Base-by-base conservation (phyloP, 1,284 basidiomycete species). In the Cystobasidiaceae sp. region DNA sequence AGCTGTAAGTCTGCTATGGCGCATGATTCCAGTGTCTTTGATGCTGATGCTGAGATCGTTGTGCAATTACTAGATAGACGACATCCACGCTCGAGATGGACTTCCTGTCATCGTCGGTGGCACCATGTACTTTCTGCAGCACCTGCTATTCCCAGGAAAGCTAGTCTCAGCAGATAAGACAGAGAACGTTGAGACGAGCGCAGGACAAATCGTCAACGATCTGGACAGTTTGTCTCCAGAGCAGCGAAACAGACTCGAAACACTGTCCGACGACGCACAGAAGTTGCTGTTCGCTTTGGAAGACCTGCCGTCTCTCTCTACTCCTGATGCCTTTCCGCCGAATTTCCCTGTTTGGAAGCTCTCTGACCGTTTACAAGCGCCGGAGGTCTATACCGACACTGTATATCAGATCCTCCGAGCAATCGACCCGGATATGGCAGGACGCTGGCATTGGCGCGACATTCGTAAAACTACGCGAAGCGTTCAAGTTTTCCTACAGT, bases 121-220 rank as follows among this genome's bases (percentile, higher is more conserved):
- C 6, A 98, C 94, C 0, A 86, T 90, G 17, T 99, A 99, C 76
- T 99, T 96, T 85, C 87, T 96, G 21, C 94, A 98, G 75, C 91
- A 99, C 75, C 82, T 94, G 41, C 67, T 80, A 32, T 78, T 80
- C 65, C 61, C 54, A 48, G 52, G 37, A 34, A 28, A 21, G 13
- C 57, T 43, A 33, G 54, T 70, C 43, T 70, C 30, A 27, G 33
- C 37, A 60, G 69, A 78, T 2, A n/a, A n/a, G n/a, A n/a, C n/a
- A 74, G 75, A 4, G 75, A 69, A 48, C 15, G 15, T 7, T 25
- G 23, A 30, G 48, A 15, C 50, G 65, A 68, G 72, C n/a, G 71
- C 66, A n/a, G 63, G 69, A 0, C 74, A 72, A 0, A 5, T 62
- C 8, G 66, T 73, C 17, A 74, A 77, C 66, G 79, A 79, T 77